Evolutionary conservation across 2,329 filamentous ascomycete species (phyloP).

Genomic region (Alternaria longipes): DNA sequence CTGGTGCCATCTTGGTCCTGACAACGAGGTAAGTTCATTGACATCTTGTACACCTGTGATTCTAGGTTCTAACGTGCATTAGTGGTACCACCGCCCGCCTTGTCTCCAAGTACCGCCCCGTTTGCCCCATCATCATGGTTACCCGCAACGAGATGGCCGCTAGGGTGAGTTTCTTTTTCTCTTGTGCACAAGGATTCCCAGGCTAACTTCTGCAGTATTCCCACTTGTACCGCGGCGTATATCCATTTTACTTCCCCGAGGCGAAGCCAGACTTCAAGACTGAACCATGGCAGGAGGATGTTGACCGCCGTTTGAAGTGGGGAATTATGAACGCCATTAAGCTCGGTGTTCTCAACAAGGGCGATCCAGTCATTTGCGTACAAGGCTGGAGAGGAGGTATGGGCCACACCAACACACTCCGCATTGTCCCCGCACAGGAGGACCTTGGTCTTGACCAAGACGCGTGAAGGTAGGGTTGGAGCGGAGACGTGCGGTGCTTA

Average conservation of each 20-base stretch:
- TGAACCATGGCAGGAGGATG: conserved; percentile 98
- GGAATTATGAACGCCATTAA: conserved; percentile 86
- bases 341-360: conserved; percentile 77
- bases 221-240: conserved; percentile 97
- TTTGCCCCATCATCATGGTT: conserved; percentile 99
- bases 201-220: conserved; percentile 66
- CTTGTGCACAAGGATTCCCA: not conserved
- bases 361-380: conserved; percentile 81
- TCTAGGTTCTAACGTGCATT: conserved; percentile 32
- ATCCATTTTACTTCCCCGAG: conserved; percentile 95
- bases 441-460: conserved; percentile 61
- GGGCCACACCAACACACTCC: conserved; percentile 86
- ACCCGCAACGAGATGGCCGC: conserved; percentile 85
- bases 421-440: conserved; percentile 61
- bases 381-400: conserved; percentile 93
- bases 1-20: conserved; percentile 93
- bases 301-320: conserved; percentile 97
- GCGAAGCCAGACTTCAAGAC: conserved; percentile 92
- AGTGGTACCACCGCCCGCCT: conserved; percentile 93
- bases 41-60: not conserved
- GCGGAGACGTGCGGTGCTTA: conserved; percentile 17
- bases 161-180: conserved; percentile 61
- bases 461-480: conserved; percentile 43
- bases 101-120: conserved; percentile 96
- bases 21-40: conserved; percentile 75